A percentile compares a stretch with the other conserved stretches of the same genome.
Conservation (phyloP, 2,329 filamentous ascomycete species). For the Neocucurbitaria cava region DNA sequence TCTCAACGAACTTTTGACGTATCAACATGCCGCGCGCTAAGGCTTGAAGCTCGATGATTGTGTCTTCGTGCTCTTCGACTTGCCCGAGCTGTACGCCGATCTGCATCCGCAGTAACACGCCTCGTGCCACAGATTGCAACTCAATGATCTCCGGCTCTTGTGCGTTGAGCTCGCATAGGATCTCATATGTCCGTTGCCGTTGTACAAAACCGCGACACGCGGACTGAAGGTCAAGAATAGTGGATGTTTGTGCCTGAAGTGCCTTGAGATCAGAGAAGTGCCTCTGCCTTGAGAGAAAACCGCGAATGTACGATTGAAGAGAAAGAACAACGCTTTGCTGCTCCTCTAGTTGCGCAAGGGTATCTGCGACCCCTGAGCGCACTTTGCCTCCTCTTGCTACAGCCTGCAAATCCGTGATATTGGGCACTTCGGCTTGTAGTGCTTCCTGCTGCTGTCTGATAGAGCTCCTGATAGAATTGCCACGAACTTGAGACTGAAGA, state of each 20-base stretch:
- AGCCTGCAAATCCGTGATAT: slow-evolving; percentile 50
- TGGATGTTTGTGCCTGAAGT: slow-evolving; percentile 64
- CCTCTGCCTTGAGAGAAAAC: slow-evolving; percentile 53
- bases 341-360: slow-evolving; percentile 50
- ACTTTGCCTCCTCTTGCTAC: slow-evolving; percentile 46
- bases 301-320: slow-evolving; percentile 62
- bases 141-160: slow-evolving; percentile 71
- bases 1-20: slow-evolving; percentile 78
- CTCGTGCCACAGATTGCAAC: slow-evolving; percentile 78
- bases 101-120: slow-evolving; percentile 77
- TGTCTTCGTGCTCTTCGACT: slow-evolving; percentile 83
- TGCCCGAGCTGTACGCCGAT: slow-evolving; percentile 77
- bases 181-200: slow-evolving; percentile 65
- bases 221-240: slow-evolving; percentile 70
- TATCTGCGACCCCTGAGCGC: slow-evolving; percentile 39
- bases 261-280: slow-evolving; percentile 56
- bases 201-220: slow-evolving; percentile 69
- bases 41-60: slow-evolving; percentile 76
- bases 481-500: slow-evolving; percentile 57
- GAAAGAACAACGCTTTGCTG: slow-evolving; percentile 54
- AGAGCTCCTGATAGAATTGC: slow-evolving; percentile 40
- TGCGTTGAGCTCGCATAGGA: slow-evolving; percentile 74
- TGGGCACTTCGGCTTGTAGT: slow-evolving; percentile 39
- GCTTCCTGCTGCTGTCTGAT: slow-evolving; percentile 40
- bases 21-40: slow-evolving; percentile 76